Conservation (phyloP, 805 yeast genomes). For the Wickerhamiella kazuoi region DNA sequence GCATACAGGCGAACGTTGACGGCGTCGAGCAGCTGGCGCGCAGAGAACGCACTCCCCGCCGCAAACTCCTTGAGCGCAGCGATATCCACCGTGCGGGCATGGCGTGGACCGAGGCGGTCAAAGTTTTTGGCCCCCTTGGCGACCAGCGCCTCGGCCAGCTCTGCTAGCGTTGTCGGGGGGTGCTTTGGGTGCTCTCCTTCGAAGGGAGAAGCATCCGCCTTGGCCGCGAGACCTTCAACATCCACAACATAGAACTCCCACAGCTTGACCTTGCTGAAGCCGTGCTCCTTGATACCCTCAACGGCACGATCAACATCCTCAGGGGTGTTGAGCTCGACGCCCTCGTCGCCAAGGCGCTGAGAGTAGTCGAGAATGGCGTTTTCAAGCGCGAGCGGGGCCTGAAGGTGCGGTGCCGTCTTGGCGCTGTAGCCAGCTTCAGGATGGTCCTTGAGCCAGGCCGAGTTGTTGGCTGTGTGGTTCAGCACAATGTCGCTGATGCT, state of each 20-base stretch:
- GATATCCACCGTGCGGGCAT: conserved; percentile 36
- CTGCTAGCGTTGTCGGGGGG: conserved; percentile 18
- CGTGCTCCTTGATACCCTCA: conserved; percentile 46
- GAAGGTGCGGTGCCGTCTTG: conserved; percentile 77
- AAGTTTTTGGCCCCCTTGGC: conserved; percentile 24
- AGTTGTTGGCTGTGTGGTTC: conserved; percentile 88
- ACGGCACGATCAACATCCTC: conserved; percentile 43
- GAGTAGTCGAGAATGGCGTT: conserved; percentile 50
- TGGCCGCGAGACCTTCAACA: conserved; percentile 26
- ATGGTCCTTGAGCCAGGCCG: conserved; percentile 65
- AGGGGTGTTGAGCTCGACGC: conserved; percentile 31
- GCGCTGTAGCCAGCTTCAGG: conserved; percentile 84
- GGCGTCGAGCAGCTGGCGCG: conserved; percentile 44
- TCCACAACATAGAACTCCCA: conserved; percentile 84
- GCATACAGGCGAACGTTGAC: conserved; percentile 56
- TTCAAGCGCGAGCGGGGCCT: conserved; percentile 73
- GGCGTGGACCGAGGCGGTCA: conserved; percentile 33
- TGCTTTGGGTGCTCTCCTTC: conserved; percentile 32
- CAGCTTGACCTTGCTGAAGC: conserved; percentile 38
- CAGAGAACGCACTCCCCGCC: conserved; percentile 16
- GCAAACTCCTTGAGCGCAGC: conserved; percentile 37
- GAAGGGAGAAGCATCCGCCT: conserved; percentile 13
- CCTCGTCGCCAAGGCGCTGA: conserved; percentile 32
- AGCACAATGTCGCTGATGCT: conserved; percentile 83
- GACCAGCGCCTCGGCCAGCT: conserved; percentile 29